Evolutionary conservation across 2,329 filamentous ascomycete species (phyloP).

Genomic region (Chaetomium globosum): DNA sequence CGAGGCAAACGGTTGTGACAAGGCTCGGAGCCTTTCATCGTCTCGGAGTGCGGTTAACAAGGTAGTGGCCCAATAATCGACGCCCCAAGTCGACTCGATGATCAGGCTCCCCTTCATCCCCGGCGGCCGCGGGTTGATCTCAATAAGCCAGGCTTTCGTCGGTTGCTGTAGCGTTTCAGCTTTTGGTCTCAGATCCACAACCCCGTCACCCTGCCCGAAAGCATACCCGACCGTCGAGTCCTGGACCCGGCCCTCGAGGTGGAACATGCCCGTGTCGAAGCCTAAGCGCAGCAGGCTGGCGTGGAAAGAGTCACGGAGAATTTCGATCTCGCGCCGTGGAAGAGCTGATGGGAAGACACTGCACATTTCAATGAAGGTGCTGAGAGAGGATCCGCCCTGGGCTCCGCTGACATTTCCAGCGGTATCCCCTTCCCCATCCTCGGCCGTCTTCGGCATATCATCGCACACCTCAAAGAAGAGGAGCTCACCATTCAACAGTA

Average conservation of each 20-base stretch:
- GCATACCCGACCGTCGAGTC: neutral
- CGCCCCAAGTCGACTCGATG: neutral
- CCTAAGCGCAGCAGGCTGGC: neutral
- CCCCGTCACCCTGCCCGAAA: neutral
- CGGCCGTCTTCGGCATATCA: conserved; percentile 4
- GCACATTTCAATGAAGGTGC: neutral
- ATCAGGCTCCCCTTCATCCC: neutral
- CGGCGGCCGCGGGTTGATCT: conserved; percentile 2
- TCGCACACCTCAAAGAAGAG: conserved; percentile 8
- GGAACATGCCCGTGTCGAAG: neutral
- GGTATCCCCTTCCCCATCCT: neutral
- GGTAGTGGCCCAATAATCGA: neutral
- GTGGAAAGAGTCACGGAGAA: neutral
- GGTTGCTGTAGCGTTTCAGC: neutral
- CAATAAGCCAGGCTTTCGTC: neutral
- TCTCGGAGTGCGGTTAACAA: neutral
- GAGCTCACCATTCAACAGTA: neutral
- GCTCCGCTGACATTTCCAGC: neutral
- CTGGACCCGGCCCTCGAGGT: neutral
- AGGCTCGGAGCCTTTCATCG: neutral
- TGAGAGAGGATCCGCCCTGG: neutral
- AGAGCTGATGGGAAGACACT: neutral
- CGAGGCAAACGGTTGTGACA: neutral
- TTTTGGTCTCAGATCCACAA: neutral
- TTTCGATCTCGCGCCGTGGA: neutral